Evolutionary conservation across 306 rosid species (phyloP).

Genomic region (Rubus idaeus): DNA sequence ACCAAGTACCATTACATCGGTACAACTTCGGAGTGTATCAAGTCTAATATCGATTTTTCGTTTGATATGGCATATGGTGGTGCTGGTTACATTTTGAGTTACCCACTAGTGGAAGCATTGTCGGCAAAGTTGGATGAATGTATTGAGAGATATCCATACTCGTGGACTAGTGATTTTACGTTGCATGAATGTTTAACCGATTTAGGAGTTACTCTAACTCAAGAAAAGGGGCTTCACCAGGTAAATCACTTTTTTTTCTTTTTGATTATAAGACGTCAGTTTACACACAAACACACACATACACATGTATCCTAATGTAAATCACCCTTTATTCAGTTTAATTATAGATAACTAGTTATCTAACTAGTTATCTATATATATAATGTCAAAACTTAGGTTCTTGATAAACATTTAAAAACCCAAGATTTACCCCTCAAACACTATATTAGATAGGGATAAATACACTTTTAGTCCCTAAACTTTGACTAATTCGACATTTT

Average conservation of each 20-base stretch:
- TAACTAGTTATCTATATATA: no score
- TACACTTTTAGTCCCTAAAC: no score
- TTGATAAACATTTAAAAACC: no score
- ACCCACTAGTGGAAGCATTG: neutral
- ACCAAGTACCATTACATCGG: constrained; percentile 38
- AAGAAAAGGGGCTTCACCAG: neutral
- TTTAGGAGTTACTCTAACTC: neutral
- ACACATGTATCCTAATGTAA: no score
- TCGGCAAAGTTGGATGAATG: neutral
- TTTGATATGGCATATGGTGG: neutral
- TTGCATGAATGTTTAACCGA: neutral
- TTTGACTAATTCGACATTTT: no score
- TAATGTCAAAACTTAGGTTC: no score
- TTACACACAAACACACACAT: no score
- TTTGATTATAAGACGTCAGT: no score
- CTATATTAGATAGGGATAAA: no score
- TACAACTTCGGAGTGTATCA: constrained; percentile 38
- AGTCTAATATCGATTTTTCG: neutral
- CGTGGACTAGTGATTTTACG: neutral
- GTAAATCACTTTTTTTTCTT: no score
- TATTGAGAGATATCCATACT: neutral
- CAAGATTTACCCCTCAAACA: no score
- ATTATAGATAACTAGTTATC: neutral
- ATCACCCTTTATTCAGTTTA: neutral
- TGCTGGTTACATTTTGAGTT: constrained; percentile 1